These are phyloP conservation scores for Ogataea kodamae DNA, from an alignment of 805 yeast species.

Conservation along the genomic window DNA sequence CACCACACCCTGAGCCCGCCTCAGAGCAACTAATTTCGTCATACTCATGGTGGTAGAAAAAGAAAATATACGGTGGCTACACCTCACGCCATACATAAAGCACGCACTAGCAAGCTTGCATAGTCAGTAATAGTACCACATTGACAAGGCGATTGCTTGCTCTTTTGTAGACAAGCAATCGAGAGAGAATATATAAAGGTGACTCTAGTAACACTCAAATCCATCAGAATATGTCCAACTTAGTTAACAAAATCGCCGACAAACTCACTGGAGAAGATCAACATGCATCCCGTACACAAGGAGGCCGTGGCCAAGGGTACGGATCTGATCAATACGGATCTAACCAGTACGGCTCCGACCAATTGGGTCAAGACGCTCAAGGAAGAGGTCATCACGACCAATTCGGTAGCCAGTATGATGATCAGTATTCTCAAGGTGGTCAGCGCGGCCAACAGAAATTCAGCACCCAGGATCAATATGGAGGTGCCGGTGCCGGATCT, in stretches of 20 bases:
- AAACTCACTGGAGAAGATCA: conserved; percentile 8
- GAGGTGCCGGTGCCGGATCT: not conserved
- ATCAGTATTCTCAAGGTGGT: conserved; percentile 6
- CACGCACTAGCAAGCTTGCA: no score
- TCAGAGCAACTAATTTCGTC: conserved; percentile 1
- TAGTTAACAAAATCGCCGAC: conserved; percentile 10
- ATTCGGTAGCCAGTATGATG: not conserved
- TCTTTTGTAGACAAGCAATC: conserved; percentile 4
- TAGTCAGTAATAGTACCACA: not conserved
- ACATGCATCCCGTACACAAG: no score
- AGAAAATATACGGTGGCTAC: conserved; percentile 2
- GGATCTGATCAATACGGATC: conserved; percentile 1
- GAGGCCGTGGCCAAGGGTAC: no score
- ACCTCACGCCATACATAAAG: not conserved
- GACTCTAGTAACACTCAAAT: no score
- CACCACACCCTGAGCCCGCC: conserved; percentile 42
- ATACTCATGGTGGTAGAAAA: conserved; percentile 1
- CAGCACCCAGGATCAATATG: not conserved
- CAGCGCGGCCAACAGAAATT: not conserved
- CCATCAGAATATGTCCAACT: conserved; percentile 7
- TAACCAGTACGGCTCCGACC: conserved; percentile 3
- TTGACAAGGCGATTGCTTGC: conserved; percentile 2
- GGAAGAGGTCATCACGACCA: conserved; percentile 1
- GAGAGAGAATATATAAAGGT: conserved; percentile 2
- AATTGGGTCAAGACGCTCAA: not conserved